Base-by-base conservation (phyloP, 2,329 filamentous ascomycete species). In the Thermothelomyces thermophilus region DNA sequence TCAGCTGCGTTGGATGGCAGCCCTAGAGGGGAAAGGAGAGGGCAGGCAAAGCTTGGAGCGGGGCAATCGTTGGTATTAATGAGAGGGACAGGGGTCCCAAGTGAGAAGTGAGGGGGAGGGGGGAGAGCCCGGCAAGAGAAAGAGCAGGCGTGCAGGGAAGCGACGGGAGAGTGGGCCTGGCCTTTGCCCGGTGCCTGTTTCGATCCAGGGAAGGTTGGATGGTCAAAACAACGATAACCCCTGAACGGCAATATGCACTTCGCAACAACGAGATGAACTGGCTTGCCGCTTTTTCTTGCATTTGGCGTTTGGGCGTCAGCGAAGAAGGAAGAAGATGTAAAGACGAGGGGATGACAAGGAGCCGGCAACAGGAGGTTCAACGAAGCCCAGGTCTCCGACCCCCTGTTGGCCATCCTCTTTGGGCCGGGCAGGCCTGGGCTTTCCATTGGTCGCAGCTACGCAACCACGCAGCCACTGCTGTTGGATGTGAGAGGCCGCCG, bases 31-130 rank as follows among this genome's bases (percentile, higher is more conserved):
- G n/a, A n/a, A n/a, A n/a, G n/a, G n/a, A n/a, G n/a, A n/a, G 40
- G 24, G 39, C 34, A 13, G 17, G 45, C 37, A 46, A 37, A 37
- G 49, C 40, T 36, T 14, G 33, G 46, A 34, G 51, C 51, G 51
- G 51, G 51, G 51, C 50, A 14, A 35, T n/a, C 20, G 52, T n/a
- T 26, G 24, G 24, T 47, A 41, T 46, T 36, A 42, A 47, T 43
- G 33, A 36, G 24, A 48, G 41, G 35, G 24, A 22, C 35, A 46
- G 46, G 42, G 48, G 35, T 34, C 30, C 22, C 24, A 22, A 20
- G 39, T 33, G 34, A 43, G 34, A 33, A 43, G 36, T 33, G 36
- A 31, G n/a, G 28, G n/a, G 30, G 5, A 13, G 9, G 20, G 40
- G 24, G 16, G 37, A 19, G 10, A 31, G 14, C 9, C 2, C 30